Evolutionary conservation across 140 eudicot genomes (phyloP), one percentile per base, ranked within the genome.

Genomic region (Anethum foeniculum): DNA sequence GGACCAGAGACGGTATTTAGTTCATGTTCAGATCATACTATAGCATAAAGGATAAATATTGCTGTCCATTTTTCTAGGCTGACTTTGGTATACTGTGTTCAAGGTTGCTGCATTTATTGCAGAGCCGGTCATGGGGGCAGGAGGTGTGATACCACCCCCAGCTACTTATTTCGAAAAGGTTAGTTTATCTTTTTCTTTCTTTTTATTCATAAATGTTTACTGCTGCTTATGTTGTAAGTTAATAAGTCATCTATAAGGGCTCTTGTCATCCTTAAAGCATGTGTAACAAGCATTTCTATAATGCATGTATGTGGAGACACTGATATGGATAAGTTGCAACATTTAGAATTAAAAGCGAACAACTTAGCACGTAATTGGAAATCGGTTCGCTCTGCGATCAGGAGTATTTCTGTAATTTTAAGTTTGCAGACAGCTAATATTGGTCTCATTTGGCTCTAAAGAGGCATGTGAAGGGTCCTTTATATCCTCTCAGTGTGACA

Each of bases 21-120:
- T 44, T 58, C 5, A 21, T 75, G 14, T 44, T 19, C 43, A 10
- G 23, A 21, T 72, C 23, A 71, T 39, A 62, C 71, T 39, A 18
- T 15, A 71, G 44, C 28, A 16, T 71, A 21, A 32, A 19, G 7
- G 13, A 19, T 18, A 0, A 19, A 7, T 7, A 12, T 27, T 25
- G 18, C 18, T 62, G 36, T 62, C 14, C 36, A 10, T 62, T 21
- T 71, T 21, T 74, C n/a, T 21, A 2, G 38, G 54, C 56, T 71
- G 76, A 82, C 80, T 48, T 34, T 36, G n/a, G 19, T 79, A 12
- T 64, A 36, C 19, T 64, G 75, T 79, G 73, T 89, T 88, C 80
- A 91, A 94, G 98, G 86, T 94, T 88, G 97, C 96, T 84, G 98
- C 98, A 36, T 94, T 94, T 82, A 94, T 94, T 84, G 98, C 98